These are phyloP conservation scores for Xylariaceae sp. DNA, from an alignment of 2,329 filamentous ascomycete species.

Conservation along the genomic window DNA sequence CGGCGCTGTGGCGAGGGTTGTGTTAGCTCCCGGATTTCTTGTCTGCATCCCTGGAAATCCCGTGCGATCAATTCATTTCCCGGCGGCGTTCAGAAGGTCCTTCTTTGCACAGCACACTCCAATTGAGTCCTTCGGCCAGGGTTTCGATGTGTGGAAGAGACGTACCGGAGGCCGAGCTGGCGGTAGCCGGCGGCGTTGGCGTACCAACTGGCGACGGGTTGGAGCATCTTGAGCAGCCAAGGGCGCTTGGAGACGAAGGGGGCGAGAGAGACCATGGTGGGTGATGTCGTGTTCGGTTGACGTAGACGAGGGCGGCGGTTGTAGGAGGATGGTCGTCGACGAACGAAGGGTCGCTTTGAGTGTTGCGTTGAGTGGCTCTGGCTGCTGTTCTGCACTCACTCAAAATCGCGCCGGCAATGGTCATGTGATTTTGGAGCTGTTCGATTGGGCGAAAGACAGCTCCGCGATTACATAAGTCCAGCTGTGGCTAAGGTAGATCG, in stretches of 20 bases:
- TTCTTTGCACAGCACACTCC: too few species aligned
- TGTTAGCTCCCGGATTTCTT: slow-evolving; percentile 9
- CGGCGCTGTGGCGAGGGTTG: slow-evolving; percentile 60
- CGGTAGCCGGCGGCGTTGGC: slow-evolving; percentile 85
- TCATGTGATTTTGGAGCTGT: not conserved
- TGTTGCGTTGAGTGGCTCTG: not conserved
- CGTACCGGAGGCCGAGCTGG: slow-evolving; percentile 84
- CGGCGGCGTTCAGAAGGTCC: not conserved
- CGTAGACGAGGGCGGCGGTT: slow-evolving; percentile 16
- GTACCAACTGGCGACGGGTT: slow-evolving; percentile 87
- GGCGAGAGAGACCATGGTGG: slow-evolving; percentile 61
- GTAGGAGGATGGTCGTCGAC: slow-evolving; percentile 3
- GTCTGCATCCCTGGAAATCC: not conserved
- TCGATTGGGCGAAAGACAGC: too few species aligned
- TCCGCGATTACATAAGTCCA: too few species aligned
- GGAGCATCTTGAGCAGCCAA: slow-evolving; percentile 77
- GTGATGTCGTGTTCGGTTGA: slow-evolving; percentile 25
- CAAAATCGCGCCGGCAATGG: slow-evolving; percentile 14
- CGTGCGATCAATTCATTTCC: not conserved
- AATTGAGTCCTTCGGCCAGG: too few species aligned
- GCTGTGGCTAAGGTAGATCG: too few species aligned
- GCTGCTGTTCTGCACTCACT: not conserved
- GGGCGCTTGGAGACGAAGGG: slow-evolving; percentile 79
- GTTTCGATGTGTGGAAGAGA: slow-evolving; percentile 6
- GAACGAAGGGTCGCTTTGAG: not conserved